Evolutionary conservation across 306 rosid genomes (phyloP).

Genomic region (Inga laurina): DNA sequence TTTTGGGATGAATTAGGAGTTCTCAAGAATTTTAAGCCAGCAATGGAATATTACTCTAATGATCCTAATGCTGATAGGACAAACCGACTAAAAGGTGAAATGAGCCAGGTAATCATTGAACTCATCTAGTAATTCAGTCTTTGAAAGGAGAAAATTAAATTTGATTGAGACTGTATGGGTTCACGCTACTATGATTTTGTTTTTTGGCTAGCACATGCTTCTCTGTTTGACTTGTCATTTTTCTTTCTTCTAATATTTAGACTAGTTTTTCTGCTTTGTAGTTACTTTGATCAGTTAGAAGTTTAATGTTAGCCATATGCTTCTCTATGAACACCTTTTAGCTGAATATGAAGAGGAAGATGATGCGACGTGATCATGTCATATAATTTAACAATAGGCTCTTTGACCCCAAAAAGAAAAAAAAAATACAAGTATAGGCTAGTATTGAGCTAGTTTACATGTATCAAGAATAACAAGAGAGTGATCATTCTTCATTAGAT

Average conservation of each 20-base stretch:
- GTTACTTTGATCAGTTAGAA: not conserved
- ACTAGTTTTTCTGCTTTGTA: not conserved
- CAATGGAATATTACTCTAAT: conserved; percentile 82
- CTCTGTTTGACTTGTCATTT: not conserved
- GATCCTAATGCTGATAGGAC: conserved; percentile 99
- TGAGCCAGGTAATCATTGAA: conserved; percentile 73
- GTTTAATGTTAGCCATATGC: not conserved
- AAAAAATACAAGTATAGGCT: not conserved
- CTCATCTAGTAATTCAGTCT: not conserved
- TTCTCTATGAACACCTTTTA: not conserved
- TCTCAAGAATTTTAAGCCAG: conserved; percentile 90
- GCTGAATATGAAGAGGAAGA: not conserved
- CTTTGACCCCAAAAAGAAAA: not conserved
- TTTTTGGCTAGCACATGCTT: not conserved
- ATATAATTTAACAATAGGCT: not conserved
- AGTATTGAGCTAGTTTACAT: not conserved
- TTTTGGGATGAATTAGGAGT: conserved; percentile 92
- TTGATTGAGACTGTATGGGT: not conserved
- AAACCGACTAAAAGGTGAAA: conserved; percentile 94
- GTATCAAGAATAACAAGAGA: not conserved
- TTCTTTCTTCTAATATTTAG: not conserved
- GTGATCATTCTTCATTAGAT: not conserved
- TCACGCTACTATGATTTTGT: not conserved
- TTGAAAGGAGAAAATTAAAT: not conserved
- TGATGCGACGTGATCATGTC: not conserved